Evolutionary conservation across 805 yeast genomes (phyloP).

Genomic region (Cyberlindnera veronae): DNA sequence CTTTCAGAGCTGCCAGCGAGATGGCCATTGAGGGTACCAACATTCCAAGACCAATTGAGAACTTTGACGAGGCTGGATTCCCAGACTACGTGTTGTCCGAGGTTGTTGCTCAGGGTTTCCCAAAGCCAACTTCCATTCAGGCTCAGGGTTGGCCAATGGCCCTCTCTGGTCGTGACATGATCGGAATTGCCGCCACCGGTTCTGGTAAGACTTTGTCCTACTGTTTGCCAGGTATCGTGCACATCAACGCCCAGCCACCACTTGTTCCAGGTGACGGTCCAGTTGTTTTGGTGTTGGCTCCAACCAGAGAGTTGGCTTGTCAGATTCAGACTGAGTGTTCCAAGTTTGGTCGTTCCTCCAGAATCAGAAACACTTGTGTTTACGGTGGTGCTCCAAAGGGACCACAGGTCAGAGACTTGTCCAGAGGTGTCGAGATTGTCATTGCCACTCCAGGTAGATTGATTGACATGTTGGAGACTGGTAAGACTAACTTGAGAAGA

Average conservation of each 20-base stretch:
- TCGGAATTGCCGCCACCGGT: slow-evolving; percentile 98
- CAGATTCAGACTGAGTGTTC: slow-evolving; percentile 96
- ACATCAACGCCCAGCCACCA: slow-evolving; percentile 96
- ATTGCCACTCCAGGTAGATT: slow-evolving; percentile 99
- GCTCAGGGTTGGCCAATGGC: slow-evolving; percentile 99
- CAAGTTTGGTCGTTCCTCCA: slow-evolving; percentile 87
- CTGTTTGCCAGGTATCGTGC: slow-evolving; percentile 95
- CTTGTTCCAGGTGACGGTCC: slow-evolving; percentile 96
- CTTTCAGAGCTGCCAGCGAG: slow-evolving; percentile 77
- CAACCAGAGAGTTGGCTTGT: slow-evolving; percentile 98
- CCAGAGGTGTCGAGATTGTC: slow-evolving; percentile 92
- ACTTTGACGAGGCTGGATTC: slow-evolving; percentile 96
- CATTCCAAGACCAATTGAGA: slow-evolving; percentile 90
- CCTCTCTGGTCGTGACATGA: slow-evolving; percentile 95
- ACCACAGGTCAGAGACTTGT: slow-evolving; percentile 92
- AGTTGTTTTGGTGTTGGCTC: slow-evolving; percentile 90
- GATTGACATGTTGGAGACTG: slow-evolving; percentile 93
- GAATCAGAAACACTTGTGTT: slow-evolving; percentile 95
- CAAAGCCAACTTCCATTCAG: slow-evolving; percentile 92
- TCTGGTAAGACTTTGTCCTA: slow-evolving; percentile 98
- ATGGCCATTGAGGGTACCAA: slow-evolving; percentile 83
- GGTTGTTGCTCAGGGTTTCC: slow-evolving; percentile 90
- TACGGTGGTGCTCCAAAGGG: slow-evolving; percentile 99
- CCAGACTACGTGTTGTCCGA: slow-evolving; percentile 89
- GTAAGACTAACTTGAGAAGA: slow-evolving; percentile 92